These are phyloP conservation scores for Tremellales sp. DNA, from an alignment of 1,284 basidiomycete genomes.

Conservation along the genomic window DNA sequence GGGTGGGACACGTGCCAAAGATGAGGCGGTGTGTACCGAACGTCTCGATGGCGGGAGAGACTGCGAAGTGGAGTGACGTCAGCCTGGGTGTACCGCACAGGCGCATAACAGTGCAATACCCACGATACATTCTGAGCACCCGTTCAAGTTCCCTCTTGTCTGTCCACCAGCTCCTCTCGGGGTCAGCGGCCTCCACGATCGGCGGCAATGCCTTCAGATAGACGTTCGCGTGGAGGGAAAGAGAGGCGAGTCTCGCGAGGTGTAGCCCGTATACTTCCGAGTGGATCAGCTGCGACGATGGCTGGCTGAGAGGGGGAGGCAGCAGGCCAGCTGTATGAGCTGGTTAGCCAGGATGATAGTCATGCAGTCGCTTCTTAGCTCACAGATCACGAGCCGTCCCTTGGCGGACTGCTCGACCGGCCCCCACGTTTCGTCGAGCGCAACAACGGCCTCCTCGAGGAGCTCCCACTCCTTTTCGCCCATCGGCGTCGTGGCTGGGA, in stretches of 20 bases:
- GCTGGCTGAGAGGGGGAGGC: constrained; percentile 72
- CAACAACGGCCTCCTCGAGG: constrained; percentile 66
- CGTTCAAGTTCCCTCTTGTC: constrained; percentile 67
- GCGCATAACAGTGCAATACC: no score
- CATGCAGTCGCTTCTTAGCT: constrained; percentile 38
- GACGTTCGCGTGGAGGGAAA: constrained; percentile 71
- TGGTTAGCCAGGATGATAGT: constrained; percentile 5
- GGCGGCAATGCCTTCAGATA: constrained; percentile 77
- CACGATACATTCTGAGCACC: constrained; percentile 82
- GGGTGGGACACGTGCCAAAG: constrained; percentile 55
- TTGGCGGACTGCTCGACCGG: no score
- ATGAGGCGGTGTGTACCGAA: constrained; percentile 59
- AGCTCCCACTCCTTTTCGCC: constrained; percentile 62
- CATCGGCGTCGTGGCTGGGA: constrained; percentile 30
- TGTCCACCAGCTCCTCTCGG: constrained; percentile 43
- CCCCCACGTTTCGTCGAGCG: constrained; percentile 30
- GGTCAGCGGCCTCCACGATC: constrained; percentile 56
- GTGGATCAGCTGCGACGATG: constrained; percentile 68
- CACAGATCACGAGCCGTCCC: constrained; percentile 78
- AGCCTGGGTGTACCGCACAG: no score
- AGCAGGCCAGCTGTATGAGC: constrained; percentile 65
- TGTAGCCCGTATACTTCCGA: constrained; percentile 70
- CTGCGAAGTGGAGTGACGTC: constrained; percentile 7
- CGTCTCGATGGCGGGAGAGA: constrained; percentile 58
- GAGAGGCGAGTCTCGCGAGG: constrained; percentile 65